Evolutionary conservation across 2,329 filamentous ascomycete genomes (phyloP).

Genomic region (Fusarium siculi): DNA sequence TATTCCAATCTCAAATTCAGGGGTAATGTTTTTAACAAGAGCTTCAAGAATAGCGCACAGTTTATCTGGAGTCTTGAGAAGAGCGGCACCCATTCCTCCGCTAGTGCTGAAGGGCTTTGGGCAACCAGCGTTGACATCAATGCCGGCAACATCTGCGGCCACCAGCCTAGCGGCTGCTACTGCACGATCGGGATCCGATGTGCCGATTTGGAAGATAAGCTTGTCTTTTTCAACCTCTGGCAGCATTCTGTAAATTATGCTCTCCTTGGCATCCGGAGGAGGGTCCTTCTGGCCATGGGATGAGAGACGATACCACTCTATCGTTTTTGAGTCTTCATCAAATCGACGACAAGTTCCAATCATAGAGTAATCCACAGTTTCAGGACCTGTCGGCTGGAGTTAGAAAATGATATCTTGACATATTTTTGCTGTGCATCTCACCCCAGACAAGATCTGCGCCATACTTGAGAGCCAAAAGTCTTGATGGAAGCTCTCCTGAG

Average conservation of each 20-base stretch:
- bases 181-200: slow-evolving; percentile 82
- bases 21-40: slow-evolving; percentile 80
- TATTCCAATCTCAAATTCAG: slow-evolving; percentile 87
- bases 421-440: slow-evolving; percentile 51
- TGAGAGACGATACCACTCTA: slow-evolving; percentile 85
- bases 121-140: slow-evolving; percentile 98
- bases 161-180: slow-evolving; percentile 87
- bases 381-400: slow-evolving; percentile 70
- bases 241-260: slow-evolving; percentile 85
- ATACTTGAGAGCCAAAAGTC: slow-evolving; percentile 89
- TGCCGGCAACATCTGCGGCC: slow-evolving; percentile 87
- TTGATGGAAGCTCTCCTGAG: slow-evolving; percentile 93
- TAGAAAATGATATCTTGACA: not conserved
- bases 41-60: slow-evolving; percentile 85
- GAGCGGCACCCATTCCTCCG: slow-evolving; percentile 94
- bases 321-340: slow-evolving; percentile 79
- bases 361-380: slow-evolving; percentile 91
- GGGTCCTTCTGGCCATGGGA: slow-evolving; percentile 74
- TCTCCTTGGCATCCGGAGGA: slow-evolving; percentile 65
- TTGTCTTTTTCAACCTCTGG: slow-evolving; percentile 78
- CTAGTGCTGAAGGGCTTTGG: slow-evolving; percentile 95
- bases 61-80: slow-evolving; percentile 85
- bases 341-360: slow-evolving; percentile 84
- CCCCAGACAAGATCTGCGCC: slow-evolving; percentile 98
- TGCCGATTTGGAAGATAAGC: slow-evolving; percentile 93